These are phyloP conservation scores for Letharia lupina DNA, from an alignment of 495 filamentous ascomycete species.

Conservation along the genomic window DNA sequence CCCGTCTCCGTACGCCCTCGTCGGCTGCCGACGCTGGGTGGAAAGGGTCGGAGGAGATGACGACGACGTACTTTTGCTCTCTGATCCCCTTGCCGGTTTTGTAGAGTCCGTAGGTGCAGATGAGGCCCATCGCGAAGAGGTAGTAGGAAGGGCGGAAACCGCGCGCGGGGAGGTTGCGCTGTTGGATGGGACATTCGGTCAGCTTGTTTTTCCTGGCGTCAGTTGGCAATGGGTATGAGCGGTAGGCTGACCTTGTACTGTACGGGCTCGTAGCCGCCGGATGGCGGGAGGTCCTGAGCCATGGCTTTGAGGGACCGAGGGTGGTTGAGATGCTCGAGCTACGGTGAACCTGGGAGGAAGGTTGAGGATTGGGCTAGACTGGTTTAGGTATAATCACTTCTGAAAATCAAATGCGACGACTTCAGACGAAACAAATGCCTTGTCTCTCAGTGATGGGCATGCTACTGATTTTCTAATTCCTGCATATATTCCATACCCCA, in stretches of 20 bases:
- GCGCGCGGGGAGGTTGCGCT: slow-evolving; percentile 88
- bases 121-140: slow-evolving; percentile 58
- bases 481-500: background rate
- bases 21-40: background rate
- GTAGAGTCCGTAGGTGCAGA: slow-evolving; percentile 88
- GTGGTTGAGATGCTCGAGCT: background rate
- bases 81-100: slow-evolving; percentile 66
- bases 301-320: slow-evolving; percentile 24
- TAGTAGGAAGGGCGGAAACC: slow-evolving; percentile 79
- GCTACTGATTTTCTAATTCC: no score
- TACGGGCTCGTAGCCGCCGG: slow-evolving; percentile 86
- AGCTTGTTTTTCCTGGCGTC: background rate
- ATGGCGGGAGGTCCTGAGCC: slow-evolving; percentile 82
- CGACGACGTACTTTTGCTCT: slow-evolving; percentile 68
- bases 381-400: background rate
- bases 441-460: no score
- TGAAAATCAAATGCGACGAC: background rate
- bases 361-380: background rate
- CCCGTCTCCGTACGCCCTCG: background rate
- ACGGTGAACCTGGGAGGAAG: background rate
- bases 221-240: background rate
- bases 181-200: slow-evolving; percentile 8
- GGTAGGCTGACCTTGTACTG: slow-evolving; percentile 74
- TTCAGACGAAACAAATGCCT: background rate
- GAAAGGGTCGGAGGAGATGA: background rate